Evolutionary conservation across 129 eudicot genomes (phyloP), one percentile per base, ranked within the genome.

Genomic region (carrot (Daucus carota)): DNA sequence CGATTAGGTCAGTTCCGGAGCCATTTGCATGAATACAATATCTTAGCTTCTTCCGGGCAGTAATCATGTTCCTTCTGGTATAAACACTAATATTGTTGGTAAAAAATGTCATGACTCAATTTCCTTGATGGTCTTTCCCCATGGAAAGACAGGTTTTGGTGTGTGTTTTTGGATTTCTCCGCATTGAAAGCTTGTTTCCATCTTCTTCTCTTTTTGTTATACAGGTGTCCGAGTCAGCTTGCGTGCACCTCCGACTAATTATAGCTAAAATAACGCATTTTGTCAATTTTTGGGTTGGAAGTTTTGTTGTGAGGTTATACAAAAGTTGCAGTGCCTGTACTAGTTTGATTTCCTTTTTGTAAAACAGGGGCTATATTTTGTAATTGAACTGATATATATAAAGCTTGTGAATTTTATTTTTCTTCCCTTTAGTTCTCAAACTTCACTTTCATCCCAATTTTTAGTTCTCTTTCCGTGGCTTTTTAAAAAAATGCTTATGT

Each of bases 1-100:
- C 80, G 74, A 20, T 75, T 88, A 65, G 84, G 66, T 70, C 77
- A 73, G 52, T 90, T 90, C 67, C 85, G 84, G 76, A 76, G 71
- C 33, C 84, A 71, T 57, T 80, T 88, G 45, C 79, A 84, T 66
- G 89, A 86, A 8, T 79, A 78, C 77, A 82, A 80, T 16, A 86
- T 85, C 77, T 59, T 87, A 67, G 80, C 79, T 9, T 76, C 87
- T 76, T 80, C 83, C 0, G 75, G 76, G 77, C 81, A 46, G 18
- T 88, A 79, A 88, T 74, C 26, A 24, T 41, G 34, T n/a, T 7
- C 17, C 41, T 11, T 2, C 29, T 24, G 2, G n/a, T 28, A 70
- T 50, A 41, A 0, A 70, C 8, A 38, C 74, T 70, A 8, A 70
- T 42, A 18, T 40, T 70, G 48, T 36, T 70, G 48, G 47, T 69